A percentile compares a stretch with the other conserved stretches of the same genome.
Evolutionary conservation across 169 alveolate species (phyloP).

Genomic region (Plasmodium inui): DNA sequence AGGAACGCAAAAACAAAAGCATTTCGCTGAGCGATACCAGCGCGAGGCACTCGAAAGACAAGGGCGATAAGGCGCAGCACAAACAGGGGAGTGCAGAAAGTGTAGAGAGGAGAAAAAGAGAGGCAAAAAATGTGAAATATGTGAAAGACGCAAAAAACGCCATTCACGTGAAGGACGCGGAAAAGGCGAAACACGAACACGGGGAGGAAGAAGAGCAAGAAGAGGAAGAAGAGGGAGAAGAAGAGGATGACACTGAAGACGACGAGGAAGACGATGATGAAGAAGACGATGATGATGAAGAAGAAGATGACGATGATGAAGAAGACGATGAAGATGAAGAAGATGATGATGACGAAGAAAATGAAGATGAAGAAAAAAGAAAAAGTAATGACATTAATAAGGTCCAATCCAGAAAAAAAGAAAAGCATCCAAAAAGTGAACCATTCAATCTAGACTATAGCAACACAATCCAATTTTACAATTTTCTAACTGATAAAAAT

Average conservation of each 20-base stretch:
- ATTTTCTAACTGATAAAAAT: neutral
- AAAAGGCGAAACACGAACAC: neutral
- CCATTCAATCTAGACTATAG: conserved; percentile 1
- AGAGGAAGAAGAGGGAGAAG: too few relatives aligned
- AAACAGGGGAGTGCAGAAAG: neutral
- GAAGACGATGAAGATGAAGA: neutral
- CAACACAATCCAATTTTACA: conserved; percentile 47
- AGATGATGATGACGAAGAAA: neutral
- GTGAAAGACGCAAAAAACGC: neutral
- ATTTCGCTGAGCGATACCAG: neutral
- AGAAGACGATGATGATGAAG: neutral
- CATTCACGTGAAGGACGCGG: neutral
- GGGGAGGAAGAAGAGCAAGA: neutral
- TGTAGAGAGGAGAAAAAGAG: neutral
- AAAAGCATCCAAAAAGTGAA: neutral
- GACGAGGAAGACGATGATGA: neutral
- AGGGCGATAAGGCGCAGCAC: neutral
- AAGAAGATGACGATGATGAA: neutral
- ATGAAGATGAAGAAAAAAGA: neutral
- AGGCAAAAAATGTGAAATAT: neutral
- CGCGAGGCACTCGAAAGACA: neutral
- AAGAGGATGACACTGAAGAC: neutral
- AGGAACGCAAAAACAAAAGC: neutral
- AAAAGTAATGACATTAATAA: neutral
- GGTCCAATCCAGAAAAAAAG: neutral